Conservation (phyloP, 2,329 filamentous ascomycete genomes). For the Emmonsia crescens region DNA sequence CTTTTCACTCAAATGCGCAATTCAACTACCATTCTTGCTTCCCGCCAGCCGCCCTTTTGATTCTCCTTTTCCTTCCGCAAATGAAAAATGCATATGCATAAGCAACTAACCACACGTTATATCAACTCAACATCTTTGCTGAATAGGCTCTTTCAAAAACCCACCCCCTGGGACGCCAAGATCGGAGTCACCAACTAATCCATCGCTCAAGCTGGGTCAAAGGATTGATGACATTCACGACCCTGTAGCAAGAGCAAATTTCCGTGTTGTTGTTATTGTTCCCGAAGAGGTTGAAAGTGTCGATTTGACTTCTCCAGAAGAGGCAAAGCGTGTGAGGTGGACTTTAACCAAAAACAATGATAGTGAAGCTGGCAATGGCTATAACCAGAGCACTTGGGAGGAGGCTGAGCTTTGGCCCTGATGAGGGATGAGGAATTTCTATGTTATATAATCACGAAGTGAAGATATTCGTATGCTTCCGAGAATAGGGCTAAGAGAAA, state of each 20-base stretch:
- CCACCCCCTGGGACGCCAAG: slow-evolving; percentile 57
- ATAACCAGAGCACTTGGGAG: slow-evolving; percentile 46
- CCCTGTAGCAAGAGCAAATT: slow-evolving; percentile 57
- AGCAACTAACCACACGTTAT: neutral
- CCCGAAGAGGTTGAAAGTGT: slow-evolving; percentile 67
- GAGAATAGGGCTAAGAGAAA: neutral
- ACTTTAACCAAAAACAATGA: slow-evolving; percentile 40
- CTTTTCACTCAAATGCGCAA: neutral
- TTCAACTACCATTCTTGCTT: neutral
- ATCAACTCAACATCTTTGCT: neutral
- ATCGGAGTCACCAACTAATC: slow-evolving; percentile 38
- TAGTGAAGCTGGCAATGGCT: neutral
- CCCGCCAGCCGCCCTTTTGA: neutral
- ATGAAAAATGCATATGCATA: neutral
- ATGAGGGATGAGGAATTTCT: slow-evolving; percentile 7
- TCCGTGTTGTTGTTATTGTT: slow-evolving; percentile 77
- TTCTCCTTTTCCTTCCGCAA: neutral
- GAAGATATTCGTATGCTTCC: neutral
- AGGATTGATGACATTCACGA: slow-evolving; percentile 64
- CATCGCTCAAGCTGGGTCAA: slow-evolving; percentile 43
- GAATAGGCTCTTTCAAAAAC: slow-evolving; percentile 55
- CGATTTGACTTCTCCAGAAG: slow-evolving; percentile 57
- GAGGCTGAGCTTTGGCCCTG: slow-evolving; percentile 58
- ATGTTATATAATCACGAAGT: neutral
- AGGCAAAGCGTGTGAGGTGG: slow-evolving; percentile 56